A percentile compares a stretch with the other conserved stretches of the same genome.
phyloP scores from a whole-genome alignment of 352 stramenopile species.

The Globisporangium megalacanthum region DNA sequence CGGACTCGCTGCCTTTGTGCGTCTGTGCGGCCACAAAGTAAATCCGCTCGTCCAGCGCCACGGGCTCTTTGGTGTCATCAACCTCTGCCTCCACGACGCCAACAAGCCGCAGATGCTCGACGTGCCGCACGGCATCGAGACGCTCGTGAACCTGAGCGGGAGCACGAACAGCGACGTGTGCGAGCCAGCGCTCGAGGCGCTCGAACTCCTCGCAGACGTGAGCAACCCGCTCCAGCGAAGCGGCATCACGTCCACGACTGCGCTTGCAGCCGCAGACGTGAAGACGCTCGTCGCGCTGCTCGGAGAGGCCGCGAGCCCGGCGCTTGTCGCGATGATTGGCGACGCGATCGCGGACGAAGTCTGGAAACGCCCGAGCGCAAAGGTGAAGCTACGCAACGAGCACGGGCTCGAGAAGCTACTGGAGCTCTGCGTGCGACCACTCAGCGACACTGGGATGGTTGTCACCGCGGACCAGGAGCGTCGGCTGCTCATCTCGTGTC shows the following conservation, averaged over 20 bases:
- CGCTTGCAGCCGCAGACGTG: conserved; percentile 44
- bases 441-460: not conserved
- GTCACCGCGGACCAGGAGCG: conserved; percentile 16
- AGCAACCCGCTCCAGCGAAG: conserved; percentile 30
- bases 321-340: conserved; percentile 58
- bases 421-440: conserved; percentile 31
- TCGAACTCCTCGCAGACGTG: conserved; percentile 76
- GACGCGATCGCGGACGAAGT: conserved; percentile 80
- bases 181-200: conserved; percentile 60
- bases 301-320: conserved; percentile 36
- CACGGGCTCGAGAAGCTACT: conserved; percentile 60
- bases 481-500: conserved; percentile 47
- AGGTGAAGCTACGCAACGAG: conserved; percentile 58
- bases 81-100: conserved; percentile 78
- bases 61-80: conserved; percentile 72
- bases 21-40: conserved; percentile 28
- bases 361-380: conserved; percentile 51
- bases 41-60: conserved; percentile 43
- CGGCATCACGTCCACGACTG: conserved; percentile 20
- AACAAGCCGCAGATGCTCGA: conserved; percentile 78
- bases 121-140: conserved; percentile 70
- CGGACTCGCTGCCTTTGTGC: conserved; percentile 45
- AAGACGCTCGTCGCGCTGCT: conserved; percentile 70
- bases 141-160: conserved; percentile 71
- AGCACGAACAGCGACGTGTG: conserved; percentile 50